Percentiles rank a stretch among this genome's conserved stretches.
These are phyloP conservation scores for Lotmaria passim DNA, from an alignment of 208 protist genomes.

Conservation along the genomic window DNA sequence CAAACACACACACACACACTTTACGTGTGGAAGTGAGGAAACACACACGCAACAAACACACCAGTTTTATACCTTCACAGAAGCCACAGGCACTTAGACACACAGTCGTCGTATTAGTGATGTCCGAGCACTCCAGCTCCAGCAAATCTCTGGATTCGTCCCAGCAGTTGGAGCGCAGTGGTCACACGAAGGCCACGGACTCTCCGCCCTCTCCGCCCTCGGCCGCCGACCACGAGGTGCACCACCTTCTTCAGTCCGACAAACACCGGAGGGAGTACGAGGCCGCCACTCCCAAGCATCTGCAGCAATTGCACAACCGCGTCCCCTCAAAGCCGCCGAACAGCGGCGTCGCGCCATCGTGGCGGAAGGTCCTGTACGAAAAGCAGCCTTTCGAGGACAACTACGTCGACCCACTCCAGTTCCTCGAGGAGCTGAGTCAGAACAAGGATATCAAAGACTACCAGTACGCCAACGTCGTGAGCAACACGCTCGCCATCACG, in stretches of 20 bases:
- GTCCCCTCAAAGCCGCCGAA: conserved; percentile 7
- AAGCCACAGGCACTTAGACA: neutral
- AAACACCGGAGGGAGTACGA: neutral
- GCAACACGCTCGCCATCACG: conserved; percentile 81
- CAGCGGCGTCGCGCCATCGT: conserved; percentile 29
- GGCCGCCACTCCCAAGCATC: neutral
- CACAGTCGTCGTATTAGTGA: neutral
- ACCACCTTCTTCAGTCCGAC: neutral
- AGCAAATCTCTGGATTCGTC: conserved; percentile 26
- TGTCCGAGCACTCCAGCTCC: conserved; percentile 12
- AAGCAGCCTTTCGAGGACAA: conserved; percentile 91
- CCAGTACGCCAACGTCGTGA: conserved; percentile 76
- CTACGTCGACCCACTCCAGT: conserved; percentile 85
- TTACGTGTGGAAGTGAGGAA: neutral
- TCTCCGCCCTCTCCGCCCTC: conserved; percentile 3
- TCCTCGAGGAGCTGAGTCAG: conserved; percentile 77
- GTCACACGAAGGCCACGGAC: neutral
- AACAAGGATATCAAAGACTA: conserved; percentile 85
- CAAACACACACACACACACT: no score
- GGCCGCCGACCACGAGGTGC: conserved; percentile 13
- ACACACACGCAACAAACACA: no score
- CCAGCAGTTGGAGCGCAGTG: neutral
- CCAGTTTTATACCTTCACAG: neutral
- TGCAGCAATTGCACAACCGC: conserved; percentile 6
- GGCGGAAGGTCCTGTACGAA: conserved; percentile 88